Conservation (phyloP, 2,329 filamentous ascomycete species). For the Colletotrichum tabaci region DNA sequence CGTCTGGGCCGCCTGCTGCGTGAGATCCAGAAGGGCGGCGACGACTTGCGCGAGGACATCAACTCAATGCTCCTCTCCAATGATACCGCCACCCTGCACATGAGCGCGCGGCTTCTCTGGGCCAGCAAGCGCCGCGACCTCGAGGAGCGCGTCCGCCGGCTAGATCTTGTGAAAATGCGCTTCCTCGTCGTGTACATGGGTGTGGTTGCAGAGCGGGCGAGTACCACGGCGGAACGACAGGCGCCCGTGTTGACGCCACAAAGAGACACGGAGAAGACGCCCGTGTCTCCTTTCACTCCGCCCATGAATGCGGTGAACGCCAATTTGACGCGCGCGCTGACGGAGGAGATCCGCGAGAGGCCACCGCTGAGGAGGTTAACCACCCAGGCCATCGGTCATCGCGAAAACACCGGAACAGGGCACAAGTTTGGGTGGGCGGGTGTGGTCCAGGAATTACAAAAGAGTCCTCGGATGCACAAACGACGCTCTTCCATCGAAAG, state of each 20-base stretch:
- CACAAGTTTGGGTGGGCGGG: slow-evolving; percentile 73
- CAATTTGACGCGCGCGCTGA: slow-evolving; percentile 57
- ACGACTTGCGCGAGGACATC: slow-evolving; percentile 74
- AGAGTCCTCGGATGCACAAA: slow-evolving; percentile 72
- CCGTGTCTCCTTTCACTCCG: slow-evolving; percentile 46
- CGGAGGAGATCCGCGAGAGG: slow-evolving; percentile 60
- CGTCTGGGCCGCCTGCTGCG: slow-evolving; percentile 70
- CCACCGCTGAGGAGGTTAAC: slow-evolving; percentile 68
- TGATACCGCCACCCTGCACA: slow-evolving; percentile 57
- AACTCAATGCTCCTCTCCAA: slow-evolving; percentile 63
- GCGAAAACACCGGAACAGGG: slow-evolving; percentile 61
- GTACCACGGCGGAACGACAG: slow-evolving; percentile 47
- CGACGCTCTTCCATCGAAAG: slow-evolving; percentile 75
- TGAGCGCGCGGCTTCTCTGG: slow-evolving; percentile 70
- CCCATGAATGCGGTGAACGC: slow-evolving; percentile 49
- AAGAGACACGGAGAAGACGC: slow-evolving; percentile 51
- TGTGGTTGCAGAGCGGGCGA: slow-evolving; percentile 62
- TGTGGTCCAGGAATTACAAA: slow-evolving; percentile 74
- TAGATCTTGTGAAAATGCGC: slow-evolving; percentile 75
- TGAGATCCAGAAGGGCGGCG: slow-evolving; percentile 73
- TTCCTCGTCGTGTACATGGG: slow-evolving; percentile 77
- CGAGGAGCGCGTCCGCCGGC: slow-evolving; percentile 70
- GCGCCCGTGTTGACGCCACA: slow-evolving; percentile 36
- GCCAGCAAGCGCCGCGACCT: slow-evolving; percentile 67
- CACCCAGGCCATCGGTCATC: slow-evolving; percentile 68